Evolutionary conservation across 2,329 filamentous ascomycete genomes (phyloP).

Genomic region (Diaporthe batatas): DNA sequence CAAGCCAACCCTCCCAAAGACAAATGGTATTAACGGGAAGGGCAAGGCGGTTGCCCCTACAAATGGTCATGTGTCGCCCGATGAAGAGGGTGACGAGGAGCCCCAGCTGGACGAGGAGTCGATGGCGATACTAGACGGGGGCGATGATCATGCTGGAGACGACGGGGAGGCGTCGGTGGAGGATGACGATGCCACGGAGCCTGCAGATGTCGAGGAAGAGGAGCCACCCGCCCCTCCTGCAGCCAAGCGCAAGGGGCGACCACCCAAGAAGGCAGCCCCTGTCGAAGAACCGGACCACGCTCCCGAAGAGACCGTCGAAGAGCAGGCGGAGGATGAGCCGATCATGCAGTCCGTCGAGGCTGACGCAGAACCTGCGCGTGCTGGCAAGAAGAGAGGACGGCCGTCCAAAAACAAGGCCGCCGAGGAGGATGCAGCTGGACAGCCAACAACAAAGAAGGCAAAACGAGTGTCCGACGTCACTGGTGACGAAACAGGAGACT

Average conservation of each 20-base stretch:
- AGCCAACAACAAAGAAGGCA: constrained; percentile 45
- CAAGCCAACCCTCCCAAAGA: constrained; percentile 49
- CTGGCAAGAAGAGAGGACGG: constrained; percentile 45
- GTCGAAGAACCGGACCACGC: constrained; percentile 35
- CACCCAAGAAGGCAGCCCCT: constrained; percentile 35
- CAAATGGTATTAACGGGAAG: constrained; percentile 47
- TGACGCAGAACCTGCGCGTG: constrained; percentile 39
- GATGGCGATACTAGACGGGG: constrained; percentile 46
- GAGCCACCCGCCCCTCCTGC: constrained; percentile 40
- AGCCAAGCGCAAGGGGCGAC: constrained; percentile 34
- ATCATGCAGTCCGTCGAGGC: constrained; percentile 44
- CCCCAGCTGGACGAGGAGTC: constrained; percentile 46
- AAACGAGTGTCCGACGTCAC: constrained; percentile 47
- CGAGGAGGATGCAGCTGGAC: constrained; percentile 44
- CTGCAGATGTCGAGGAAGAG: constrained; percentile 45
- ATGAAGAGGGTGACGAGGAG: constrained; percentile 49
- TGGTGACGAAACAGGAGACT: constrained; percentile 43
- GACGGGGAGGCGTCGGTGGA: constrained; percentile 44
- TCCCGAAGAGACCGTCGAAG: constrained; percentile 45
- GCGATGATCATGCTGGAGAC: constrained; percentile 55
- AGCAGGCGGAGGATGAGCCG: constrained; percentile 21
- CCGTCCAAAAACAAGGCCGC: constrained; percentile 44
- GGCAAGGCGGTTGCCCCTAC: constrained; percentile 42
- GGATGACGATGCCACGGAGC: constrained; percentile 41
- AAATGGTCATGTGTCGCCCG: constrained; percentile 35